Evolutionary conservation across 2,329 filamentous ascomycete species (phyloP).

Genomic region (Colletotrichum zoysiae): DNA sequence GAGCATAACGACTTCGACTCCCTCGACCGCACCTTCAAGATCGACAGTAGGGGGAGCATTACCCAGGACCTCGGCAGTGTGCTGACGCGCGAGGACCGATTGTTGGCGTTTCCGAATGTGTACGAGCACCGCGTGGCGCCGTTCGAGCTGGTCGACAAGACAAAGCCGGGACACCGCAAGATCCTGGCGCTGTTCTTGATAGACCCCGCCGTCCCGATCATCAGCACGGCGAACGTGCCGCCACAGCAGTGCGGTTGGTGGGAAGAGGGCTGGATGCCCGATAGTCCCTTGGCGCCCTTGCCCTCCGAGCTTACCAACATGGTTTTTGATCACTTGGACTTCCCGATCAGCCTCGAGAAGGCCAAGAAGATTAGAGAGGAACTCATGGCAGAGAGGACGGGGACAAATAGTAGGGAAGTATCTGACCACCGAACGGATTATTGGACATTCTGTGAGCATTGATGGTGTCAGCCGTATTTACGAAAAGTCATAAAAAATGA

Average conservation of each 20-base stretch:
- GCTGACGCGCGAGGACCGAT: conserved; percentile 58
- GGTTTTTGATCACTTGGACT: conserved; percentile 44
- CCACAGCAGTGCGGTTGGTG: conserved; percentile 59
- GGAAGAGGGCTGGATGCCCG: conserved; percentile 39
- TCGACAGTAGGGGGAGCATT: conserved; percentile 40
- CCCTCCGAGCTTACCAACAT: conserved; percentile 45
- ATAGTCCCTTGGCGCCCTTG: conserved; percentile 9
- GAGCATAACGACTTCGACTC: conserved; percentile 51
- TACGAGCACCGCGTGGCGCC: conserved; percentile 65
- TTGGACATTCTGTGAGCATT: conserved; percentile 48
- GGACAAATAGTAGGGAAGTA: too few relatives aligned
- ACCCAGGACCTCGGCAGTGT: conserved; percentile 62
- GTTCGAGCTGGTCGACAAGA: conserved; percentile 65
- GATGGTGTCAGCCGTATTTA: background rate
- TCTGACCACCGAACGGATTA: background rate
- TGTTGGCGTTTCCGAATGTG: conserved; percentile 68
- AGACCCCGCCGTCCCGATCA: conserved; percentile 63
- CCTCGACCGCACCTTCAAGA: conserved; percentile 53
- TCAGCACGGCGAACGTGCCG: conserved; percentile 59
- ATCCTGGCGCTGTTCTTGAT: conserved; percentile 72
- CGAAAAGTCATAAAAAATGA: too few relatives aligned
- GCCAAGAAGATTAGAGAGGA: conserved; percentile 45
- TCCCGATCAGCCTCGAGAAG: conserved; percentile 44
- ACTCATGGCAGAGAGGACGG: conserved; percentile 48
- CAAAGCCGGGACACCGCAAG: conserved; percentile 68